Evolutionary conservation across 805 yeast species (phyloP).

Genomic region (Cyberlindnera maritima): DNA sequence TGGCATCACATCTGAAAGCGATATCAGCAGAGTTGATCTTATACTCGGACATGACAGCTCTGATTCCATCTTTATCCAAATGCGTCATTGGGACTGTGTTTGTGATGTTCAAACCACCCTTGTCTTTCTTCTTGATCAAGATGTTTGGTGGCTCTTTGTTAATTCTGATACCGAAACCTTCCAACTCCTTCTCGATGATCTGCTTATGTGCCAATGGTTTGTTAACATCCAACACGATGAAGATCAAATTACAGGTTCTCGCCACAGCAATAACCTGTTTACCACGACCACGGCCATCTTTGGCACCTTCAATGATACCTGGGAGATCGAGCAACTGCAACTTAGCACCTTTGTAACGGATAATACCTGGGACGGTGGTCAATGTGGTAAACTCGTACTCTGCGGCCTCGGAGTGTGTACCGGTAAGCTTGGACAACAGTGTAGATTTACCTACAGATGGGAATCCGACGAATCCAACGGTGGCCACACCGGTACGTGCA

Average conservation of each 20-base stretch:
- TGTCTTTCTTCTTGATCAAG: conserved; percentile 85
- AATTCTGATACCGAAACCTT: conserved; percentile 95
- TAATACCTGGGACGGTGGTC: conserved; percentile 96
- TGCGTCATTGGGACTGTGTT: conserved; percentile 91
- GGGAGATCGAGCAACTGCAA: conserved; percentile 94
- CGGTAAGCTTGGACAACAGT: conserved; percentile 81
- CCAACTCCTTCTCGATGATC: conserved; percentile 91
- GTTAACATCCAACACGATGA: conserved; percentile 92
- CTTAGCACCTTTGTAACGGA: conserved; percentile 94
- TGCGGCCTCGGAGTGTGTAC: conserved; percentile 97
- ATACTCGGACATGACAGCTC: conserved; percentile 95
- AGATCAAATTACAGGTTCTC: conserved; percentile 91
- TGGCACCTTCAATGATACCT: conserved; percentile 89
- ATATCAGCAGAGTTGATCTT: conserved; percentile 94
- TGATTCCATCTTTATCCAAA: conserved; percentile 87
- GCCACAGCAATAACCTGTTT: conserved; percentile 98
- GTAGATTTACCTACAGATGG: conserved; percentile 93
- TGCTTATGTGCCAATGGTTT: conserved; percentile 94
- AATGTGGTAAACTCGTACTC: conserved; percentile 97
- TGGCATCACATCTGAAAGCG: conserved; percentile 95
- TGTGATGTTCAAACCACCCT: conserved; percentile 93
- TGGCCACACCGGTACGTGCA: conserved; percentile 97
- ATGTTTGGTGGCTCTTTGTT: conserved; percentile 94
- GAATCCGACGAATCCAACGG: conserved; percentile 97
- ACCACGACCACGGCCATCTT: conserved; percentile 91